Evolutionary conservation across 2,329 filamentous ascomycete species (phyloP).

Genomic region (Chrysosphaeria jannelii): DNA sequence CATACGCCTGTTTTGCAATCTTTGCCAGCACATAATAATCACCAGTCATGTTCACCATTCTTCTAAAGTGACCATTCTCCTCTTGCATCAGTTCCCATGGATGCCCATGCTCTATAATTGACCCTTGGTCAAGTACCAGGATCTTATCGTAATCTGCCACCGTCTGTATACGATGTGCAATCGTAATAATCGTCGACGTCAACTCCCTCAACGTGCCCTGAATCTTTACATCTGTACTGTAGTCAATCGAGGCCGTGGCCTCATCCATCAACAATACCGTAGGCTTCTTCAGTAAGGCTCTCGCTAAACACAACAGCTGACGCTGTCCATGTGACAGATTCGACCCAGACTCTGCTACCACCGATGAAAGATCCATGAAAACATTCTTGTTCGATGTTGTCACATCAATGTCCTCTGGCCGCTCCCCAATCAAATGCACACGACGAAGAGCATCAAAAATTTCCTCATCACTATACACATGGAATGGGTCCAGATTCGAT

Average conservation of each 20-base stretch:
- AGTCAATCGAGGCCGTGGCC: constrained; percentile 91
- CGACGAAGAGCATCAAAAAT: constrained; percentile 65
- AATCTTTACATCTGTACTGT: constrained; percentile 82
- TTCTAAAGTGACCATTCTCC: constrained; percentile 29
- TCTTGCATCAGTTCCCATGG: constrained; percentile 54
- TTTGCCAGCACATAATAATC: constrained; percentile 20
- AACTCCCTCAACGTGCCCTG: constrained; percentile 89
- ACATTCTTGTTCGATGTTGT: constrained; percentile 57
- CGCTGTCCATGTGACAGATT: constrained; percentile 92
- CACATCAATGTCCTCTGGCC: constrained; percentile 15
- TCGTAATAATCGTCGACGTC: constrained; percentile 80
- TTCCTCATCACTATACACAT: constrained; percentile 63
- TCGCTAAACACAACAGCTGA: constrained; percentile 75
- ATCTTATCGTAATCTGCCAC: constrained; percentile 98
- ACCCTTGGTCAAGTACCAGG: constrained; percentile 68
- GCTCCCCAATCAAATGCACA: constrained; percentile 67
- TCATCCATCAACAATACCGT: constrained; percentile 98
- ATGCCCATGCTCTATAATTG: constrained; percentile 69
- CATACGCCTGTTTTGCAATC: constrained; percentile 22
- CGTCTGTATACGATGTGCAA: constrained; percentile 81
- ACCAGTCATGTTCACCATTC: constrained; percentile 35
- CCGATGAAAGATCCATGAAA: constrained; percentile 60
- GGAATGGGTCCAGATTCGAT: constrained; percentile 79
- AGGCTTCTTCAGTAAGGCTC: constrained; percentile 70
- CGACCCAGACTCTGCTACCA: constrained; percentile 67